A percentile compares a stretch with the other conserved stretches of the same genome.
phyloP scores from a whole-genome alignment of 108 stramenopile genomes.

The Aurantiochytrium sp. region DNA sequence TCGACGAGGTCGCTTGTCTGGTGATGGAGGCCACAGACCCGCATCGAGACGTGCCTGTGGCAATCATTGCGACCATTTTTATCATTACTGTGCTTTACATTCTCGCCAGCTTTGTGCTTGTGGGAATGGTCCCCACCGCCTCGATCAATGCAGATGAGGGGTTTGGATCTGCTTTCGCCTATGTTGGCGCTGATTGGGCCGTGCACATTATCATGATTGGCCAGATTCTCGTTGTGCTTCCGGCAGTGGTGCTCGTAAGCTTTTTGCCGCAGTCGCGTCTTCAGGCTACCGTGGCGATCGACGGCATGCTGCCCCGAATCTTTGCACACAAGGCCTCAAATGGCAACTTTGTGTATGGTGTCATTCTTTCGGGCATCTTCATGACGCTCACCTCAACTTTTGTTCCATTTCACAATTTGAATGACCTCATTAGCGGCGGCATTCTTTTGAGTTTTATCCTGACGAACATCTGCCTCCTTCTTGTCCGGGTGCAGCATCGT shows the following conservation, averaged over 20 bases:
- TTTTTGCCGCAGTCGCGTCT: not conserved
- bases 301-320: not conserved
- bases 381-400: not conserved
- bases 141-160: not conserved
- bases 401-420: not conserved
- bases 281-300: not conserved
- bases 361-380: not conserved
- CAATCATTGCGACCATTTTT: not conserved
- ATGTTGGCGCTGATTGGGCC: conserved; percentile 1
- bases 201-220: not conserved
- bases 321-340: not conserved
- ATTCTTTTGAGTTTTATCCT: not conserved
- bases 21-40: not conserved
- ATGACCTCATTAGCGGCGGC: conserved; percentile 9
- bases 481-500: not conserved
- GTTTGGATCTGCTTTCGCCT: not conserved
- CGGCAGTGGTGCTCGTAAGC: conserved; percentile 4
- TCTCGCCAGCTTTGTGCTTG: not conserved
- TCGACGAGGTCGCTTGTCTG: not conserved
- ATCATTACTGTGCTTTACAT: not conserved
- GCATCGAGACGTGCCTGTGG: not conserved
- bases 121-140: not conserved
- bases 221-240: not conserved
- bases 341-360: not conserved
- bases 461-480: not conserved